Evolutionary conservation across 2,329 filamentous ascomycete species (phyloP).

Genomic region (Fusarium sp.): DNA sequence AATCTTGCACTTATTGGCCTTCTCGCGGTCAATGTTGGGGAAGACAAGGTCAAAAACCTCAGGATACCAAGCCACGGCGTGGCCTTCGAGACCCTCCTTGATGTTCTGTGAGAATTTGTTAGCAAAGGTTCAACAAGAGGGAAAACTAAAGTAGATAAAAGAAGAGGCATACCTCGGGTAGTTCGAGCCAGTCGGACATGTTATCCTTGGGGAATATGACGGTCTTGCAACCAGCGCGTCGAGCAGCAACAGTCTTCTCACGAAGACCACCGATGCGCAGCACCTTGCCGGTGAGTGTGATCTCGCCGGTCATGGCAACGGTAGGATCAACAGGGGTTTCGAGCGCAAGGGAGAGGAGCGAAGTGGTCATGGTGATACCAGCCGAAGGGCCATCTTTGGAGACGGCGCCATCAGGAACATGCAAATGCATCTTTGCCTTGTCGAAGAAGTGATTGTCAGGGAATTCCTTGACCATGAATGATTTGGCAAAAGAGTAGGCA

Average conservation of each 20-base stretch:
- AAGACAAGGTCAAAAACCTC: slow-evolving; percentile 95
- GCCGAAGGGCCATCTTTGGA: slow-evolving; percentile 94
- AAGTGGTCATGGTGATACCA: slow-evolving; percentile 98
- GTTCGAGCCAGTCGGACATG: slow-evolving; percentile 94
- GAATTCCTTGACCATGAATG: slow-evolving; percentile 83
- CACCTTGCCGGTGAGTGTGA: slow-evolving; percentile 97
- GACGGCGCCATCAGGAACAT: slow-evolving; percentile 95
- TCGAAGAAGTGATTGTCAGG: slow-evolving; percentile 95
- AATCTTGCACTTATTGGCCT: slow-evolving; percentile 78
- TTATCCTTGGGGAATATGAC: slow-evolving; percentile 97
- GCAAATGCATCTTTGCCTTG: slow-evolving; percentile 91
- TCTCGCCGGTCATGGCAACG: slow-evolving; percentile 96
- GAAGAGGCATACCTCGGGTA: slow-evolving; percentile 82
- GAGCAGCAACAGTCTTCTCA: slow-evolving; percentile 96
- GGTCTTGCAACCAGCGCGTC: slow-evolving; percentile 89
- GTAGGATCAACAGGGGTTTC: slow-evolving; percentile 81
- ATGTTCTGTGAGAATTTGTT: slow-evolving; percentile 75
- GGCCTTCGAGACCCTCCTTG: slow-evolving; percentile 93
- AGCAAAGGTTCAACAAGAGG: slow-evolving; percentile 1
- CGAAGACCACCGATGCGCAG: slow-evolving; percentile 91
- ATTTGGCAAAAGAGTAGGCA: slow-evolving; percentile 95
- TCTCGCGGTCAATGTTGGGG: slow-evolving; percentile 75
- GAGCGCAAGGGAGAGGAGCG: slow-evolving; percentile 83
- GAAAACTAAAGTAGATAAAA: not conserved
- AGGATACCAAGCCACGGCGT: slow-evolving; percentile 89